Percentiles rank a stretch among this genome's conserved stretches.
These are phyloP conservation scores for Suillus bovinus DNA, from an alignment of 768 basidiomycete genomes.

Conservation along the genomic window DNA sequence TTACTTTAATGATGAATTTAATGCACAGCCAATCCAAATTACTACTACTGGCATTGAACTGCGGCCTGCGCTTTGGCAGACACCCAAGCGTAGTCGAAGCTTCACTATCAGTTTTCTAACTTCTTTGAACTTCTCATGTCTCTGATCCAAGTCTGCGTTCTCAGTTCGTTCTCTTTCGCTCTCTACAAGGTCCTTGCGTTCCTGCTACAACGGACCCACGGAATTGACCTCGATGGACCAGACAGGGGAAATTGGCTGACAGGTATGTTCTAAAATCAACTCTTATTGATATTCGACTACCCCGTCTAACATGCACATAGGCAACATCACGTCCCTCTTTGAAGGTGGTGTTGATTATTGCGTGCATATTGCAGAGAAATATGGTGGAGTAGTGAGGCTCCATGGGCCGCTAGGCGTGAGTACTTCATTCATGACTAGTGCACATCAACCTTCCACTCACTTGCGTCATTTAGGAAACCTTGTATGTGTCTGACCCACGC, in stretches of 20 bases:
- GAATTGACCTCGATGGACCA: constrained; percentile 2
- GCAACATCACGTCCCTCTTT: constrained; percentile 36
- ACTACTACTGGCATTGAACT: not conserved
- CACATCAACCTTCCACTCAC: not conserved
- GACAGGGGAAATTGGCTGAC: not conserved
- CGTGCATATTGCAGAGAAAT: constrained; percentile 24
- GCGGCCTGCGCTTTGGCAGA: not conserved
- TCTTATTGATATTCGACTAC: not conserved
- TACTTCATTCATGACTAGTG: constrained; percentile 10
- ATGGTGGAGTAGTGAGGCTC: constrained; percentile 46
- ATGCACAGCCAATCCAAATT: not conserved
- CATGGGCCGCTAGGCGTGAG: constrained; percentile 49
- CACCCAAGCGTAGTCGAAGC: not conserved
- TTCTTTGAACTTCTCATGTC: not conserved
- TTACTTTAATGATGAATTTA: not conserved
- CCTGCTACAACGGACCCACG: not conserved
- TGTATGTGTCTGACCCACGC: constrained; percentile 49
- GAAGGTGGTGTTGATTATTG: constrained; percentile 40
- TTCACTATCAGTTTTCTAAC: not conserved
- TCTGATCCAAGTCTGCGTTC: not conserved
- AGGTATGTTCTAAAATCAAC: not conserved
- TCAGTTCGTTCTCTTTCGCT: not conserved
- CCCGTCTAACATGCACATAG: constrained; percentile 18
- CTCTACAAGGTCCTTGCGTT: not conserved
- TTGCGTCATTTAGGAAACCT: constrained; percentile 32